Evolutionary conservation across 495 filamentous ascomycete genomes (phyloP).

Genomic region (Podospora didyma): DNA sequence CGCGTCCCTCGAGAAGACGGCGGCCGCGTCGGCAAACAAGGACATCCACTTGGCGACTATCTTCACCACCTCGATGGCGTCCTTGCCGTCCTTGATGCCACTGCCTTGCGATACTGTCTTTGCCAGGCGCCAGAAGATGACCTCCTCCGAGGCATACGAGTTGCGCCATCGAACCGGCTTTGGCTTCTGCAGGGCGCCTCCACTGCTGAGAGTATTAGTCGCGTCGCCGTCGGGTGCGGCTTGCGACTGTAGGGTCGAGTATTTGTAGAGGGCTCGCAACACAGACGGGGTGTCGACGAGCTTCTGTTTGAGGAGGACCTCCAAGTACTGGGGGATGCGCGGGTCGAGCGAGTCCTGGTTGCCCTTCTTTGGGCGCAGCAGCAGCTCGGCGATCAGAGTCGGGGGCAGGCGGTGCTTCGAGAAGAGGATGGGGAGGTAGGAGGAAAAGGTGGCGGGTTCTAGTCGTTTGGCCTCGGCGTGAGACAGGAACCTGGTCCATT

Average conservation of each 20-base stretch:
- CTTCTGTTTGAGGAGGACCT: conserved; percentile 52
- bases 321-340: conserved; percentile 59
- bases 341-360: conserved; percentile 56
- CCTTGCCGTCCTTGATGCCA: conserved; percentile 28
- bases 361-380: conserved; percentile 49
- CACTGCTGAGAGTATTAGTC: conserved; percentile 15
- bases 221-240: conserved; percentile 12
- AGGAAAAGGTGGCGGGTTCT: conserved; percentile 42
- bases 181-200: conserved; percentile 1
- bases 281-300: conserved; percentile 53
- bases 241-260: conserved; percentile 48
- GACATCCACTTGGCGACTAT: conserved; percentile 41
- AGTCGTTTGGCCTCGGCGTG: conserved; percentile 44
- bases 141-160: conserved; percentile 46
- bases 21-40: conserved; percentile 37
- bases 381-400: conserved; percentile 51
- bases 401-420: conserved; percentile 43
- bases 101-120: conserved; percentile 38
- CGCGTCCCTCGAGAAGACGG: conserved; percentile 37
- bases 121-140: conserved; percentile 49
- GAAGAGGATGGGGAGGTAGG: conserved; percentile 34
- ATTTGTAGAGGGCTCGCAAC: conserved; percentile 54
- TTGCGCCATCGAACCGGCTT: conserved; percentile 40
- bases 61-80: conserved; percentile 34
- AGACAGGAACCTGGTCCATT: conserved; percentile 48